Conservation (phyloP, 1,284 basidiomycete species). For the Rhodotorula sp. region DNA sequence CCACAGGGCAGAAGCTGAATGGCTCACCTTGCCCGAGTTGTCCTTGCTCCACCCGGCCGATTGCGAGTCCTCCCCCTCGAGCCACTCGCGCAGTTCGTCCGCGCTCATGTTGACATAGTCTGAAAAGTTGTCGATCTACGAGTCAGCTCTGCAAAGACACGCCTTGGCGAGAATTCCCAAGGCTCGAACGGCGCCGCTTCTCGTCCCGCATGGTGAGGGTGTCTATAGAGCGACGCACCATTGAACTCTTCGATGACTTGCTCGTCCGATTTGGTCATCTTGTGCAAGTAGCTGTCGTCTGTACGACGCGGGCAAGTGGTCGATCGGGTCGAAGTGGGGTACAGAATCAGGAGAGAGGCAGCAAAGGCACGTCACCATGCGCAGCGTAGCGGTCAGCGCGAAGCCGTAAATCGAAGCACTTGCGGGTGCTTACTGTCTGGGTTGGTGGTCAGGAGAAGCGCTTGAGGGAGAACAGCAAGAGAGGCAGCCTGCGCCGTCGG, state of each 20-base stretch:
- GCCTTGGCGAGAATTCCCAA: neutral
- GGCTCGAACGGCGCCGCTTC: no score
- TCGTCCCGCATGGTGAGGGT: no score
- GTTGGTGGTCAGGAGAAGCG: neutral
- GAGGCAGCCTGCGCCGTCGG: neutral
- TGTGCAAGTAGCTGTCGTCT: no score
- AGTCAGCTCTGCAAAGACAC: neutral
- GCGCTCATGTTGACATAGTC: constrained; percentile 48
- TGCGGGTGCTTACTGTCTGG: no score
- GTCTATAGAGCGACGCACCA: constrained; percentile 1
- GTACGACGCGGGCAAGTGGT: neutral
- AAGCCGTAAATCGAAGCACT: neutral
- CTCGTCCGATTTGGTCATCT: constrained; percentile 28
- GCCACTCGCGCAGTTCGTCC: constrained; percentile 46
- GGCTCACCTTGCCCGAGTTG: constrained; percentile 11
- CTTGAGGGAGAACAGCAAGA: neutral
- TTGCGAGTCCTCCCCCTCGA: constrained; percentile 44
- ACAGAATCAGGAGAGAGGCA: neutral
- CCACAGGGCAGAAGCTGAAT: no score
- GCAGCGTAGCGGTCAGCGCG: neutral
- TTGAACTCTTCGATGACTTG: constrained; percentile 36
- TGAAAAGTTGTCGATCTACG: neutral
- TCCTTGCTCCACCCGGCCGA: constrained; percentile 41
- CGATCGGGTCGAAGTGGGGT: neutral
- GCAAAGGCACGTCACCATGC: neutral